These are phyloP conservation scores for Glycyrrhiza uralensis DNA, from an alignment of 306 rosid species.

Conservation along the genomic window DNA sequence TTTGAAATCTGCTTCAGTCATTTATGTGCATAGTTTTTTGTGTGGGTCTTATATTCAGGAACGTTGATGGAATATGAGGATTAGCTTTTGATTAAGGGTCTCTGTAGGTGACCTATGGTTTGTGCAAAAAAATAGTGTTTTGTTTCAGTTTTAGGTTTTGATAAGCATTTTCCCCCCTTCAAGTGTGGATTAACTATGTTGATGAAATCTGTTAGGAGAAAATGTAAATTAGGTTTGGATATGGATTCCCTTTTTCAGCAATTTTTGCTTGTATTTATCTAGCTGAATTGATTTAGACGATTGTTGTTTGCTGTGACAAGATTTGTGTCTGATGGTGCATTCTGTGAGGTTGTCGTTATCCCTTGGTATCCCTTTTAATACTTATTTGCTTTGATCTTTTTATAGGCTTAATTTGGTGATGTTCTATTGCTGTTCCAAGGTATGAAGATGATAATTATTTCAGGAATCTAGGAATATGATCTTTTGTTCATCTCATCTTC, in stretches of 20 bases:
- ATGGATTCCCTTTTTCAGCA: not conserved
- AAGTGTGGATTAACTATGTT: slow-evolving; percentile 9
- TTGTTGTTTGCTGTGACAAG: not conserved
- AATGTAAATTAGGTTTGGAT: not conserved
- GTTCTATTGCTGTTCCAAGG: not conserved
- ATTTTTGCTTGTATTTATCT: not conserved
- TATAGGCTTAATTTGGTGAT: slow-evolving; percentile 2
- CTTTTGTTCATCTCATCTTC: not conserved
- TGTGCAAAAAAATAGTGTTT: not conserved
- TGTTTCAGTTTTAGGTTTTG: slow-evolving; percentile 4
- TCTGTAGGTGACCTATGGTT: not conserved
- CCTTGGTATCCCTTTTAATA: not conserved
- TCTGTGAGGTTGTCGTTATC: not conserved
- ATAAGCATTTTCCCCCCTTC: not conserved
- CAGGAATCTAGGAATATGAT: not conserved
- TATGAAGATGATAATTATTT: not conserved
- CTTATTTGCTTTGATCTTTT: not conserved
- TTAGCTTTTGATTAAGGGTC: not conserved
- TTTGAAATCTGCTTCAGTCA: not conserved
- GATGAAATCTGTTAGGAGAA: not conserved
- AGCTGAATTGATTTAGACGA: not conserved
- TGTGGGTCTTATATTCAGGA: not conserved
- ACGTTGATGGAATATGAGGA: not conserved
- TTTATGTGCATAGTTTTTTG: not conserved
- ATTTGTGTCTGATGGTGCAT: not conserved